Evolutionary conservation across 139 green algal genomes (phyloP).

Genomic region (Klebsormidium nitens): DNA sequence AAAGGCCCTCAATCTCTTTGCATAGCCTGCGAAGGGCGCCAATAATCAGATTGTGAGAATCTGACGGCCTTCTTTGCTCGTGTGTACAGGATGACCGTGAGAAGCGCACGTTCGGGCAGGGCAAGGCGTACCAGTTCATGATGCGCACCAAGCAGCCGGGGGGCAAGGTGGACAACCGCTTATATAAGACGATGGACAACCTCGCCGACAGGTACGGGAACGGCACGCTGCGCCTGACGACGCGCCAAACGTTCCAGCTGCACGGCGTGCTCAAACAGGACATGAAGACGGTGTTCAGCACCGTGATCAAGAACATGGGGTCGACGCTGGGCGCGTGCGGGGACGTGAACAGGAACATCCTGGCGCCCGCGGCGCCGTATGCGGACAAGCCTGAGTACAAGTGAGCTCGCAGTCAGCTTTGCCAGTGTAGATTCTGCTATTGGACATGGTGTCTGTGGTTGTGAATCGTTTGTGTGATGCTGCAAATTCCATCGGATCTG

Average conservation of each 20-base stretch:
- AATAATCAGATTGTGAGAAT: too few species aligned
- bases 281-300: constrained; percentile 93
- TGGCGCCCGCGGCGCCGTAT: constrained; percentile 70
- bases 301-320: constrained; percentile 98
- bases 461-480: too few species aligned
- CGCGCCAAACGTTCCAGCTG: constrained; percentile 87
- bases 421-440: too few species aligned
- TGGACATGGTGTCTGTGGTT: too few species aligned
- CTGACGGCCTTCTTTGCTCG: too few species aligned
- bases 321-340: constrained; percentile 92
- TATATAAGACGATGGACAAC: constrained; percentile 98
- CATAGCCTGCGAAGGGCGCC: too few species aligned
- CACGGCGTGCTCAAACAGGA: constrained; percentile 97
- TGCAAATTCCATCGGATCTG: too few species aligned
- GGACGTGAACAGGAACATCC: constrained; percentile 96
- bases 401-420: too few species aligned
- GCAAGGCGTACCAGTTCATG: constrained; percentile 99
- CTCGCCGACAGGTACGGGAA: constrained; percentile 96
- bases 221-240: constrained; percentile 95
- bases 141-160: constrained; percentile 93
- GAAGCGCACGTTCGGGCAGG: constrained; percentile 79
- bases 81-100: constrained; percentile 95
- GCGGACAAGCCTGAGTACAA: constrained; percentile 83
- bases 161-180: constrained; percentile 83
- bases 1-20: too few species aligned